These are phyloP conservation scores for Leccinum solheimii DNA, from an alignment of 1,284 basidiomycete genomes.

Conservation along the genomic window DNA sequence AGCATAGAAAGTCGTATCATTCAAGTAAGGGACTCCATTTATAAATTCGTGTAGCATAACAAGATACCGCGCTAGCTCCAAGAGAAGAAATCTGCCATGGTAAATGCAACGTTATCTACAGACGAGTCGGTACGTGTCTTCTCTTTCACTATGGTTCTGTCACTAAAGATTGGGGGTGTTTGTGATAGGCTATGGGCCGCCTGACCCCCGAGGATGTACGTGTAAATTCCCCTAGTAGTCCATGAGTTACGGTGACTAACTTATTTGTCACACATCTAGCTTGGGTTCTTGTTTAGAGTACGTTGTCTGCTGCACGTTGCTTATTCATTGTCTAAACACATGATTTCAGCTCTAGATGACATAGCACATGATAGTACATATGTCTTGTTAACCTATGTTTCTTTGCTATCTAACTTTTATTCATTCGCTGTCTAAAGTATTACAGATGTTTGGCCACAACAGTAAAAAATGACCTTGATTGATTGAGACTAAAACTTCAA, in stretches of 20 bases:
- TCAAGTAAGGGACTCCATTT: slow-evolving; percentile 45
- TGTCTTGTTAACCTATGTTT: too few relatives aligned
- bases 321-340: neutral
- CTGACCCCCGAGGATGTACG: slow-evolving; percentile 87
- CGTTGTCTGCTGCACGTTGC: slow-evolving; percentile 18
- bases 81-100: slow-evolving; percentile 90
- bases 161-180: slow-evolving; percentile 24
- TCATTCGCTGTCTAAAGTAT: too few relatives aligned
- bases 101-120: slow-evolving; percentile 74
- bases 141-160: slow-evolving; percentile 11
- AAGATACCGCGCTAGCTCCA: slow-evolving; percentile 60
- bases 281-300: slow-evolving; percentile 77
- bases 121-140: slow-evolving; percentile 63
- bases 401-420: too few relatives aligned
- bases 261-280: slow-evolving; percentile 37
- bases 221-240: slow-evolving; percentile 20
- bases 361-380: too few relatives aligned
- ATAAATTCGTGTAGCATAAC: neutral
- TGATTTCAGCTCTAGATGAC: slow-evolving; percentile 22
- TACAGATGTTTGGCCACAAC: too few relatives aligned
- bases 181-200: slow-evolving; percentile 77
- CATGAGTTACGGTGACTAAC: slow-evolving; percentile 13
- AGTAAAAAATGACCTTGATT: too few relatives aligned
- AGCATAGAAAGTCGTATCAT: slow-evolving; percentile 94
- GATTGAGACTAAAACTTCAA: too few relatives aligned